Evolutionary conservation across 805 yeast genomes (phyloP).

Genomic region (Yamadazyma ubonensis): DNA sequence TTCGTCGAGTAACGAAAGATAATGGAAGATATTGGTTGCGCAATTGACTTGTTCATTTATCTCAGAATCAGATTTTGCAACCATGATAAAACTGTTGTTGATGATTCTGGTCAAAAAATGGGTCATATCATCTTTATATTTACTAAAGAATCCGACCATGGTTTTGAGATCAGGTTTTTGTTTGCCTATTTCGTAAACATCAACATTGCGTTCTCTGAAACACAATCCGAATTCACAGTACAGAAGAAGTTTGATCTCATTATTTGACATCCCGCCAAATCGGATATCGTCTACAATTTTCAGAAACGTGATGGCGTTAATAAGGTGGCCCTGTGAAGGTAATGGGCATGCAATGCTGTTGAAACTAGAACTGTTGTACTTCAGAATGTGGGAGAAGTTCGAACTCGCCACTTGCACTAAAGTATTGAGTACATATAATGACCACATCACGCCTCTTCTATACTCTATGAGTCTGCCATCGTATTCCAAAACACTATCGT

Average conservation of each 20-base stretch:
- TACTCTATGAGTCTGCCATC: not conserved
- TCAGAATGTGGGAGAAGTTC: not conserved
- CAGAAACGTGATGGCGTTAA: not conserved
- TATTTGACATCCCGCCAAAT: not conserved
- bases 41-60: not conserved
- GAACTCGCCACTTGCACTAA: not conserved
- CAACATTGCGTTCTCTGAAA: not conserved
- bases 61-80: conserved; percentile 9
- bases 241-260: not conserved
- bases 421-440: conserved; percentile 1
- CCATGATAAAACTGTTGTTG: conserved; percentile 18
- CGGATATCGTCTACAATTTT: conserved; percentile 1
- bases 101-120: conserved; percentile 28
- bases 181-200: conserved; percentile 4
- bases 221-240: conserved; percentile 1
- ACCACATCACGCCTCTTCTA: conserved; percentile 7
- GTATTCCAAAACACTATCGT: not conserved
- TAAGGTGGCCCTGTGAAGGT: not conserved
- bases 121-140: conserved; percentile 20
- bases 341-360: not conserved
- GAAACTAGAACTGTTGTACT: not conserved
- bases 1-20: conserved; percentile 1
- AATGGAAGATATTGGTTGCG: conserved; percentile 2
- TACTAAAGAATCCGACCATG: conserved; percentile 1
- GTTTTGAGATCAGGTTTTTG: not conserved